phyloP scores from a whole-genome alignment of 148 eudicot species.

The Fallopia convolvulus region DNA sequence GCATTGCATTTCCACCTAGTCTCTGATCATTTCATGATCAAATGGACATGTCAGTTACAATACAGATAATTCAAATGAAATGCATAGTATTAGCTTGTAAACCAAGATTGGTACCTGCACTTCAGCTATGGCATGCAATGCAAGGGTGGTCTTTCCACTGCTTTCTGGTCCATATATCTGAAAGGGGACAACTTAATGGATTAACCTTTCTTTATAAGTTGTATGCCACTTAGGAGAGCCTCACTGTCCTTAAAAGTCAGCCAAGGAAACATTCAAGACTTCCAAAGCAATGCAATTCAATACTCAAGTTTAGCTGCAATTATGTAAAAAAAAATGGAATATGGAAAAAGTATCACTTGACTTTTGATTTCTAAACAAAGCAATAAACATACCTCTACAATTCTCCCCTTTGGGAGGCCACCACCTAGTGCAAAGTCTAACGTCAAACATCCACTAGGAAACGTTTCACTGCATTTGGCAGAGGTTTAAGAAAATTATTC shows the following conservation, averaged over 20 bases:
- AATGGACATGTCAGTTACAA: background rate
- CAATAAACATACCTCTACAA: slow-evolving; percentile 64
- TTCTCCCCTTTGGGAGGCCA: slow-evolving; percentile 93
- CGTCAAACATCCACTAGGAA: slow-evolving; percentile 95
- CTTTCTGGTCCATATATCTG: slow-evolving; percentile 98
- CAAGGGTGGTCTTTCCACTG: slow-evolving; percentile 95
- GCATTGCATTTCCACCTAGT: slow-evolving; percentile 92
- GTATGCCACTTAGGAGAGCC: background rate
- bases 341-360: background rate
- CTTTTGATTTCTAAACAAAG: background rate
- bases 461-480: slow-evolving; percentile 68
- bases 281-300: background rate
- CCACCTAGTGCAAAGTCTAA: slow-evolving; percentile 95
- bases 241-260: background rate
- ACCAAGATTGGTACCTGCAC: slow-evolving; percentile 55
- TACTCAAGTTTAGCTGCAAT: background rate
- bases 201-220: background rate
- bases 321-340: background rate
- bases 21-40: slow-evolving; percentile 21
- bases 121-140: slow-evolving; percentile 97
- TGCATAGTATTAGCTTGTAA: background rate
- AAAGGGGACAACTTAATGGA: slow-evolving; percentile 8
- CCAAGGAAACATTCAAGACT: background rate
- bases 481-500: background rate
- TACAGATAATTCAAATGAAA: background rate